Evolutionary conservation across 768 basidiomycete species (phyloP), one percentile per base, ranked within the genome.

Genomic region (Tylopilus balloui): DNA sequence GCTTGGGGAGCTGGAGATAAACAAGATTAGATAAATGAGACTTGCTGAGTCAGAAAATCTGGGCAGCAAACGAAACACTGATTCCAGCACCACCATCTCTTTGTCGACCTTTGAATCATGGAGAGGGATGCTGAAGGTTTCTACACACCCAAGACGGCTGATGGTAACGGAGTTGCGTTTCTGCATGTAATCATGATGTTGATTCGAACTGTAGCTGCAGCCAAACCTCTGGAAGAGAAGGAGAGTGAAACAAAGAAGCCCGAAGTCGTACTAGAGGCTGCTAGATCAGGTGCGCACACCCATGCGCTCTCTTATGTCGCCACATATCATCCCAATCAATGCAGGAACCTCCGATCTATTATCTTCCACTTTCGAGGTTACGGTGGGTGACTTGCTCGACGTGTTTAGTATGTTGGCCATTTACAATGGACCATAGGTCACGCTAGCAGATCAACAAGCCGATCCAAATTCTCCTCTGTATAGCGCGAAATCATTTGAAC

Each of bases 381-480:
- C 79, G 59, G 89, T 90, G 65, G 48, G 83, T 68, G 29, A 35
- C 28, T 10, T 34, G 20, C 20, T 6, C 17, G 37, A 9, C 21
- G 10, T 28, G 41, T 45, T 24, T 17, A 20, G 17, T 28, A 3
- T 19, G n/a, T 40, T 50, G 21, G 19, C 35, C 12, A 31, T 54
- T 55, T 44, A 54, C 42, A 44, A 40, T 25, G 38, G 27, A 50
- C 19, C 52, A 25, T 59, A 92, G 92, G 93, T 99, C 54, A 98
- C 93, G 17, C 78, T 98, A 50, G 93, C 93, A 42, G 94, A 98
- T 71, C 91, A 95, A 65, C 96, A 98, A 71, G 83, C 79, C 24
- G 91, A 99, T 63, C 89, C 92, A 34, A 86, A 95, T 64, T 98
- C 95, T n/a, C 96, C 95, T 3, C 71, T 99, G 14, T 95, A 79